These are phyloP conservation scores for Trichoderma asperelloides DNA, from an alignment of 495 filamentous ascomycete genomes.

Conservation along the genomic window DNA sequence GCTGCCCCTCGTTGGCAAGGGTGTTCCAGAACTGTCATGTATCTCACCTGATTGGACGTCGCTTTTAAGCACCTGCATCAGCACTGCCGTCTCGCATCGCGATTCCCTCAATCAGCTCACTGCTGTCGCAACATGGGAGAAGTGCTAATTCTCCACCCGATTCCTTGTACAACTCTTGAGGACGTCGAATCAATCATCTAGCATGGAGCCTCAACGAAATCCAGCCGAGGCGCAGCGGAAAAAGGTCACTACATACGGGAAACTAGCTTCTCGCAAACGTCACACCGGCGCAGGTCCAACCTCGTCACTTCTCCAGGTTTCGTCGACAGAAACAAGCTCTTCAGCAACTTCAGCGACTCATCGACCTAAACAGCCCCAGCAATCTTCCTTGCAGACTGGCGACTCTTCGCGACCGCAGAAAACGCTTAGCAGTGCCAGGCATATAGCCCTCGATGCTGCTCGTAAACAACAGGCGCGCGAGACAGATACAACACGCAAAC, in stretches of 20 bases:
- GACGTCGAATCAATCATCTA: not conserved
- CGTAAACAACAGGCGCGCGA: not conserved
- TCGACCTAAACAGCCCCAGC: not conserved
- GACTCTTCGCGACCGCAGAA: conserved; percentile 6
- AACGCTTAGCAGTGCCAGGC: not conserved
- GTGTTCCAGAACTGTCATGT: not conserved
- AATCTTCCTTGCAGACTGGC: not conserved
- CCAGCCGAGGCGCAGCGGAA: not conserved
- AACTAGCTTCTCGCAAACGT: not conserved
- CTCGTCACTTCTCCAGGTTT: not conserved
- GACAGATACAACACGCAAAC: not conserved
- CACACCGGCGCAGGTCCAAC: not conserved
- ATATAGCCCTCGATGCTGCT: not conserved
- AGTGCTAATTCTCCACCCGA: not conserved
- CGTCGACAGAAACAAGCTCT: not conserved
- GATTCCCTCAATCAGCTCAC: not conserved
- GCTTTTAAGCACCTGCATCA: not conserved
- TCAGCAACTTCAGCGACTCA: not conserved
- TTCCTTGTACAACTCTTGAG: not conserved
- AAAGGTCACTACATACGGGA: conserved; percentile 4
- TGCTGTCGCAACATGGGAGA: not conserved
- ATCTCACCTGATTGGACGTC: not conserved
- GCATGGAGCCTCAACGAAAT: not conserved
- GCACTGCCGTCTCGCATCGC: not conserved
- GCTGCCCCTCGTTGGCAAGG: not conserved